These are phyloP conservation scores for Pythium graminicola DNA, from an alignment of 352 stramenopile species.

Conservation along the genomic window DNA sequence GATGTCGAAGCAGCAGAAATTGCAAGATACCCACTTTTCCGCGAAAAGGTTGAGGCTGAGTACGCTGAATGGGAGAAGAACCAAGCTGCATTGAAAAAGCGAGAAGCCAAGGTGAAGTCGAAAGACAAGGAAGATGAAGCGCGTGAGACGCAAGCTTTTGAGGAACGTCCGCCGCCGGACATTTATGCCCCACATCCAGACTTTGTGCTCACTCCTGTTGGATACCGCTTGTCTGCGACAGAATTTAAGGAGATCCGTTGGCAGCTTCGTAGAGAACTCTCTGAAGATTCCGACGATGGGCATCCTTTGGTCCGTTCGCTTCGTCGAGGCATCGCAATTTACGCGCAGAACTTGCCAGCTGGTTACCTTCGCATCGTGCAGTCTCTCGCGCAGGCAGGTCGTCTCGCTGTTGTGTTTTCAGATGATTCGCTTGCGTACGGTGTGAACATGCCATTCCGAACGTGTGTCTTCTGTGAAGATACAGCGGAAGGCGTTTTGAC, in stretches of 20 bases:
- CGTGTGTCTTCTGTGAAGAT: slow-evolving; percentile 97
- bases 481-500: slow-evolving; percentile 91
- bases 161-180: slow-evolving; percentile 83
- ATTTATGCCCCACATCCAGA: slow-evolving; percentile 97
- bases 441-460: slow-evolving; percentile 99
- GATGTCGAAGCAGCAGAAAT: slow-evolving; percentile 71
- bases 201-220: slow-evolving; percentile 92
- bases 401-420: slow-evolving; percentile 96
- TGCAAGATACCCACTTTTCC: slow-evolving; percentile 79
- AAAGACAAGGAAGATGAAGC: slow-evolving; percentile 88
- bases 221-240: slow-evolving; percentile 91
- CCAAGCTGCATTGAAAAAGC: slow-evolving; percentile 90
- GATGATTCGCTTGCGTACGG: slow-evolving; percentile 97
- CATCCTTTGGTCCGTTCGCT: slow-evolving; percentile 83
- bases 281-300: slow-evolving; percentile 74
- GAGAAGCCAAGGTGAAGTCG: slow-evolving; percentile 90
- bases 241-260: slow-evolving; percentile 89
- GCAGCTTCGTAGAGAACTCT: slow-evolving; percentile 76
- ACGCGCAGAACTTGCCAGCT: slow-evolving; percentile 96
- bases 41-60: slow-evolving; percentile 92
- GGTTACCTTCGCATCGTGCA: slow-evolving; percentile 96
- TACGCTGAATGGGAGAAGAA: slow-evolving; percentile 82
- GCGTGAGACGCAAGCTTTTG: slow-evolving; percentile 74
- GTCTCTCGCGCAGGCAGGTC: slow-evolving; percentile 94
- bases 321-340: slow-evolving; percentile 96